Percentiles rank a stretch among this genome's conserved stretches.
These are phyloP conservation scores for Celoporthe dispersa DNA, from an alignment of 2,329 filamentous ascomycete species.

Conservation along the genomic window DNA sequence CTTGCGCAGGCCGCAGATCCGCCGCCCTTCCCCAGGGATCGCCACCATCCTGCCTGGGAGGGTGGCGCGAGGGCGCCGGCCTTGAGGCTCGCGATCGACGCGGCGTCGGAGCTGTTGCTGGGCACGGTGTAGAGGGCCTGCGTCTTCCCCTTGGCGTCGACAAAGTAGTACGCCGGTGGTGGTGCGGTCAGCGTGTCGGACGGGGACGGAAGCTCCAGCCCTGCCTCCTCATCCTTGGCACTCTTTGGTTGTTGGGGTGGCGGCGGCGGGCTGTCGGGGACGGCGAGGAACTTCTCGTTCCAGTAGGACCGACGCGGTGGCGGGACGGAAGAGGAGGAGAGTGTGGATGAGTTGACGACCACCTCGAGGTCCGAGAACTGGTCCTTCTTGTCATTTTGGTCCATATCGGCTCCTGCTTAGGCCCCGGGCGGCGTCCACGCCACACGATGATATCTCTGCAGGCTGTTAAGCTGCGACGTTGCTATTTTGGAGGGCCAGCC, in stretches of 20 bases:
- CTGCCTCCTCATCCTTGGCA: slow-evolving; percentile 3
- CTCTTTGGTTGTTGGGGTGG: background rate
- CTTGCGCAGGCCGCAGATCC: slow-evolving; percentile 21
- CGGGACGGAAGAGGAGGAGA: slow-evolving; percentile 1
- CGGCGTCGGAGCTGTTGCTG: slow-evolving; percentile 9
- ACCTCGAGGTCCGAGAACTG: slow-evolving; percentile 27
- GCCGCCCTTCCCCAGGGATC: slow-evolving; percentile 12
- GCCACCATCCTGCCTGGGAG: slow-evolving; percentile 10
- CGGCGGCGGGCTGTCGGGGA: background rate
- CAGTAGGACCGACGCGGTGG: slow-evolving; percentile 21
- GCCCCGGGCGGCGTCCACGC: background rate
- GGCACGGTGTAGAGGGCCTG: slow-evolving; percentile 24
- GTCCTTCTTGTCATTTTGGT: slow-evolving; percentile 16
- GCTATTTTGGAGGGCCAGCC: background rate
- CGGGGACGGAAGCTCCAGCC: slow-evolving; percentile 1
- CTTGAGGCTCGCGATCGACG: slow-evolving; percentile 8
- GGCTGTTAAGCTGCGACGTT: background rate
- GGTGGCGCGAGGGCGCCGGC: background rate
- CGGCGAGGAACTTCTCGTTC: slow-evolving; percentile 25
- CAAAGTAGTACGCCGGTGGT: slow-evolving; percentile 24
- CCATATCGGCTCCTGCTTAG: background rate
- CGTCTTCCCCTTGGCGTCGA: slow-evolving; percentile 25
- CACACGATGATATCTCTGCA: background rate
- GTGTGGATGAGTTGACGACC: slow-evolving; percentile 6
- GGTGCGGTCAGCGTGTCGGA: slow-evolving; percentile 16